Conservation (phyloP, 805 yeast species). For the Metschnikowia koreensis region DNA sequence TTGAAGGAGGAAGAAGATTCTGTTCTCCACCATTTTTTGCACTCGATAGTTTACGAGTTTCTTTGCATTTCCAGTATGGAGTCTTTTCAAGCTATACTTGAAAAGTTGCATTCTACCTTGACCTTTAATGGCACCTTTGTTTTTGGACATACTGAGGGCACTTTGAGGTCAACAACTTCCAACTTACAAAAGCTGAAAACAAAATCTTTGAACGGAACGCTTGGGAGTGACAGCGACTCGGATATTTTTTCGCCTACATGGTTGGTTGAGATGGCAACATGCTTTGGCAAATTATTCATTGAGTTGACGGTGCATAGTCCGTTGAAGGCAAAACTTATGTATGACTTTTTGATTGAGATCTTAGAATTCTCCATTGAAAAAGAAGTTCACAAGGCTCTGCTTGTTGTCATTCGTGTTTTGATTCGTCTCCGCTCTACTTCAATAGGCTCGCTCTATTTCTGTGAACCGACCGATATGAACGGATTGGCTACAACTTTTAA, state of each 20-base stretch:
- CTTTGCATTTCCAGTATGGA: constrained; percentile 8
- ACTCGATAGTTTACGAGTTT: constrained; percentile 26
- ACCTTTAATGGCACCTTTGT: not conserved
- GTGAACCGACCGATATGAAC: constrained; percentile 58
- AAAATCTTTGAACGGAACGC: not conserved
- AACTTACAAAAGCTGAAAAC: not conserved
- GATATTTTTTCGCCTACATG: not conserved
- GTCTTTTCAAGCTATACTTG: constrained; percentile 1
- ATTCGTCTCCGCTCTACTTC: constrained; percentile 52
- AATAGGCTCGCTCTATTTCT: constrained; percentile 45
- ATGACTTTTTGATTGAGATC: constrained; percentile 31
- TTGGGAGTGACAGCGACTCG: not conserved
- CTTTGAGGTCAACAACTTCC: not conserved
- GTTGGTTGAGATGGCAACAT: constrained; percentile 22
- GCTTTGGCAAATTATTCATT: constrained; percentile 26
- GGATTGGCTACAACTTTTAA: constrained; percentile 62
- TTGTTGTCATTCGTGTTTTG: constrained; percentile 52
- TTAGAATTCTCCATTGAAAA: constrained; percentile 35
- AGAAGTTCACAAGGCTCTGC: constrained; percentile 35
- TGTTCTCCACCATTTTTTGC: constrained; percentile 30
- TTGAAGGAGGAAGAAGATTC: constrained; percentile 29
- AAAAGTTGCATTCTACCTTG: not conserved
- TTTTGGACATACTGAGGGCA: too few relatives aligned
- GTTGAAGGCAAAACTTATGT: constrained; percentile 29
- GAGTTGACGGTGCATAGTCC: constrained; percentile 15